A percentile compares a stretch with the other conserved stretches of the same genome.
Evolutionary conservation across 2,329 filamentous ascomycete genomes (phyloP).

Genomic region (Colletotrichum karsti): DNA sequence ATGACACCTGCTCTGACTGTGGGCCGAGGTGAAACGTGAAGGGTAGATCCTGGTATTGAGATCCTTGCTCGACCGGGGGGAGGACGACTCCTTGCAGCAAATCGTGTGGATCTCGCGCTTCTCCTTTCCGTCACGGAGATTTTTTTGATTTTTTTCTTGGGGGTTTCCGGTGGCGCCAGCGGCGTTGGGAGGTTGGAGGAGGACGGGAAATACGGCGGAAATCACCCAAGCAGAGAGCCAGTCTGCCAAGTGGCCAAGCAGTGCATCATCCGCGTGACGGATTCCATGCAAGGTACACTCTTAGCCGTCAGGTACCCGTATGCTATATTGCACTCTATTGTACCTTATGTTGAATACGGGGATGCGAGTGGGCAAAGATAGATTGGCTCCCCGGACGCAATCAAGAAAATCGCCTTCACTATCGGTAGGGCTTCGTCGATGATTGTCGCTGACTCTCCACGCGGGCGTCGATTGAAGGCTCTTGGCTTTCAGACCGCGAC

Average conservation of each 20-base stretch:
- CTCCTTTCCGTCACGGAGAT: slow-evolving; percentile 26
- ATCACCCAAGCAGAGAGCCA: not conserved
- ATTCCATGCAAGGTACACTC: not conserved
- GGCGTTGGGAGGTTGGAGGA: not conserved
- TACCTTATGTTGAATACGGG: slow-evolving; percentile 5
- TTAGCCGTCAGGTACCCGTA: slow-evolving; percentile 18
- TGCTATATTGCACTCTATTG: not conserved
- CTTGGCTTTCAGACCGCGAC: not conserved
- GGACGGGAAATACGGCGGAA: not conserved
- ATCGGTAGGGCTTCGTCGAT: slow-evolving; percentile 7
- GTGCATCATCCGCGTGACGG: not conserved
- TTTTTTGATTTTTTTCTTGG: not conserved
- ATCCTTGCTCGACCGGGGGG: not conserved
- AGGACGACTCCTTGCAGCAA: slow-evolving; percentile 22
- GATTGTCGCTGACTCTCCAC: not conserved
- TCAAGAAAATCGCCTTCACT: not conserved
- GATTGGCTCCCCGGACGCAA: slow-evolving; percentile 9
- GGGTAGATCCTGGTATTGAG: not conserved
- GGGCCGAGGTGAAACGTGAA: slow-evolving; percentile 25
- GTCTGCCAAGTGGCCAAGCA: slow-evolving; percentile 1
- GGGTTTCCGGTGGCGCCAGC: not conserved
- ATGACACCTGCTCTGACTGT: slow-evolving; percentile 17
- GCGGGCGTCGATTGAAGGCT: not conserved
- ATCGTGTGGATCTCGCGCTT: slow-evolving; percentile 28
- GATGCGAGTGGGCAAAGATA: slow-evolving; percentile 1